Conservation (phyloP, 306 rosid genomes). For the Prunus persica region Prunus_persica_NCBIv2 NC_034012.1:8836501-8837000, state of each 20-base stretch:
- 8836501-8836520: too few relatives aligned
- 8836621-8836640: background rate
- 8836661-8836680: constrained; percentile 33
- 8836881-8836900: background rate
- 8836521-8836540: too few relatives aligned
- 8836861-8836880: background rate
- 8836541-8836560: too few relatives aligned
- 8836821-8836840: background rate
- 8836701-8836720: constrained; percentile 91
- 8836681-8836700: constrained; percentile 92
- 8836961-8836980: background rate
- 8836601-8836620: background rate
- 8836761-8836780: constrained; percentile 39
- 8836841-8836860: background rate
- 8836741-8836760: constrained; percentile 92
- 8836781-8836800: background rate
- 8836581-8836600: background rate
- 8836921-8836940: background rate
- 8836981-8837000: background rate
- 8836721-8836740: constrained; percentile 96
- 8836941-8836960: background rate
- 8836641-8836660: background rate
- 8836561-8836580: background rate
- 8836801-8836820: background rate
- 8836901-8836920: background rate